A percentile compares a stretch with the other conserved stretches of the same genome.
These are phyloP conservation scores for Theileria equi DNA, from an alignment of 169 alveolate genomes.

Conservation along the genomic window DNA sequence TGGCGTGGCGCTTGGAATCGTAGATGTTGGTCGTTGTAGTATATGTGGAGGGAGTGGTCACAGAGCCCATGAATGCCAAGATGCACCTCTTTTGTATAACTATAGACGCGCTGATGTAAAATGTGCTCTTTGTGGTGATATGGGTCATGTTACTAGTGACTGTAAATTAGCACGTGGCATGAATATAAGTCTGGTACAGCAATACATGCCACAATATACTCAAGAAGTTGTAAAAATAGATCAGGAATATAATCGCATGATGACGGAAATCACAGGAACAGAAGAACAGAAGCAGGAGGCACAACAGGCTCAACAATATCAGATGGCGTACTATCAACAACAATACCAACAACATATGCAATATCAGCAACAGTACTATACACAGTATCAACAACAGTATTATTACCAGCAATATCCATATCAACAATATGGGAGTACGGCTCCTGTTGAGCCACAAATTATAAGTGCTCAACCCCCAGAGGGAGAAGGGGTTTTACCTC, in stretches of 20 bases:
- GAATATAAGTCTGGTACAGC: slow-evolving; percentile 15
- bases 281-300: slow-evolving; percentile 24
- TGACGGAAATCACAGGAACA: slow-evolving; percentile 10
- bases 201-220: slow-evolving; percentile 14
- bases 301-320: slow-evolving; percentile 52
- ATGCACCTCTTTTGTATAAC: slow-evolving; percentile 56
- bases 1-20: slow-evolving; percentile 73
- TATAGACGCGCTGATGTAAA: slow-evolving; percentile 54
- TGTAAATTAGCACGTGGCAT: slow-evolving; percentile 77
- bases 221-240: slow-evolving; percentile 35
- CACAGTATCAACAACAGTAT: slow-evolving; percentile 58
- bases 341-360: slow-evolving; percentile 57
- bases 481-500: slow-evolving; percentile 1
- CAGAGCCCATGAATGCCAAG: slow-evolving; percentile 80
- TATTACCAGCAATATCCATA: slow-evolving; percentile 10
- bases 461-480: background rate
- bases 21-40: slow-evolving; percentile 74
- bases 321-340: slow-evolving; percentile 64
- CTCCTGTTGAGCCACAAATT: background rate
- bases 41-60: slow-evolving; percentile 81
- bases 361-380: slow-evolving; percentile 36
- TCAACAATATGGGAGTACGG: too few species aligned
- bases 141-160: slow-evolving; percentile 88
- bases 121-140: slow-evolving; percentile 87
- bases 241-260: slow-evolving; percentile 59